Evolutionary conservation across 2,329 filamentous ascomycete genomes (phyloP).

Genomic region (Colletotrichum navitas): DNA sequence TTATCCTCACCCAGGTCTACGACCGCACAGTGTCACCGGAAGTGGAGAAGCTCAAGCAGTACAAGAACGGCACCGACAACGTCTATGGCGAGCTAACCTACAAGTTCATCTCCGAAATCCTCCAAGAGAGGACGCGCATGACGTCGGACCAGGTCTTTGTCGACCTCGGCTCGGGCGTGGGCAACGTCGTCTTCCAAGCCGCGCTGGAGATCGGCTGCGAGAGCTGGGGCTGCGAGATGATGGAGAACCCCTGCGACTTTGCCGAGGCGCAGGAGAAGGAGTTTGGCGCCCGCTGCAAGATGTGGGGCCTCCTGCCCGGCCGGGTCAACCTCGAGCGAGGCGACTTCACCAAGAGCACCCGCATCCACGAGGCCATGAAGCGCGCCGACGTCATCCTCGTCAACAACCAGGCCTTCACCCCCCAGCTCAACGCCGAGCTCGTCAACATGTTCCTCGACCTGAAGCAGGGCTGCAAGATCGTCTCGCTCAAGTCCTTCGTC

Average conservation of each 20-base stretch:
- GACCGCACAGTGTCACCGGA: constrained; percentile 91
- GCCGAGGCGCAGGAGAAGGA: constrained; percentile 85
- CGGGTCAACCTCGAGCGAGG: constrained; percentile 83
- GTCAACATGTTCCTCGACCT: constrained; percentile 93
- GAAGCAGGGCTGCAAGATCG: constrained; percentile 89
- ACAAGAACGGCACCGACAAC: constrained; percentile 91
- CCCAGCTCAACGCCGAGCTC: constrained; percentile 85
- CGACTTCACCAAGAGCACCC: constrained; percentile 82
- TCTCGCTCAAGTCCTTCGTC: constrained; percentile 93
- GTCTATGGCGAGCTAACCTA: constrained; percentile 95
- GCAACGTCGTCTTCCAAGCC: constrained; percentile 94
- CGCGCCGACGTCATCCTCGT: constrained; percentile 95
- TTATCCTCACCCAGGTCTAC: constrained; percentile 90
- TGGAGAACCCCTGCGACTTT: constrained; percentile 88
- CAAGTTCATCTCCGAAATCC: constrained; percentile 84
- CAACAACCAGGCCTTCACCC: constrained; percentile 97
- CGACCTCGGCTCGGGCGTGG: constrained; percentile 94
- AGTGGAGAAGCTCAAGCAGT: constrained; percentile 85
- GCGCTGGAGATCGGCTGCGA: constrained; percentile 94
- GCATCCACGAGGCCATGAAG: constrained; percentile 79
- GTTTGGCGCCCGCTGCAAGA: constrained; percentile 84
- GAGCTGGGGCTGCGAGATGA: constrained; percentile 96
- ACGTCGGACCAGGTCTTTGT: constrained; percentile 90
- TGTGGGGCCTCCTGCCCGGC: constrained; percentile 90
- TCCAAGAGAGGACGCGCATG: constrained; percentile 80